Percentiles rank a stretch among this genome's conserved stretches.
phyloP scores from a whole-genome alignment of 768 basidiomycete genomes.

The Suillus clintonianus region DNA sequence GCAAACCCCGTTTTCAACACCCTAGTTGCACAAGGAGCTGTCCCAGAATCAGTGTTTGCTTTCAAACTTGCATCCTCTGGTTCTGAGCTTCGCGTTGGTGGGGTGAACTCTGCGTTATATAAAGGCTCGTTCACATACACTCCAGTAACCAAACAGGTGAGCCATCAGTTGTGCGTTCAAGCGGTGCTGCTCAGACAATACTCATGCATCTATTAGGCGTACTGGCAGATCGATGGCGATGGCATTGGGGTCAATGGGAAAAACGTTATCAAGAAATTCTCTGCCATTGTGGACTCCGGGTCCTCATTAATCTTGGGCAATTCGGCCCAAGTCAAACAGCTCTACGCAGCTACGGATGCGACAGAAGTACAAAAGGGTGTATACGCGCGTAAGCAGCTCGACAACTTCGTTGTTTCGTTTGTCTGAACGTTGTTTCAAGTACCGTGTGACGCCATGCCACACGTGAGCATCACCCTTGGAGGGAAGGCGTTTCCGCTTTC shows the following conservation, averaged over 20 bases:
- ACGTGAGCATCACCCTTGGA: constrained; percentile 35
- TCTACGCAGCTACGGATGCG: constrained; percentile 33
- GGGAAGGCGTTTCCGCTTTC: constrained; percentile 33
- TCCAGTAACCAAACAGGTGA: constrained; percentile 32
- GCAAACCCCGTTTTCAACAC: constrained; percentile 43
- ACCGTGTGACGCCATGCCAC: constrained; percentile 23
- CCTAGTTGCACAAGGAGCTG: constrained; percentile 39
- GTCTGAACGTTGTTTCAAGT: constrained; percentile 16
- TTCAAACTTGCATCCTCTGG: constrained; percentile 39
- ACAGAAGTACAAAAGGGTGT: constrained; percentile 29
- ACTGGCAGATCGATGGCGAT: constrained; percentile 21
- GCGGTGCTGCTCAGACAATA: neutral
- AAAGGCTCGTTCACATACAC: constrained; percentile 40
- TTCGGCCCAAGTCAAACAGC: constrained; percentile 28
- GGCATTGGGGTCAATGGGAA: constrained; percentile 25
- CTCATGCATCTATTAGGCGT: constrained; percentile 14
- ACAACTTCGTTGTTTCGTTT: neutral
- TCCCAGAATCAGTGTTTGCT: constrained; percentile 35
- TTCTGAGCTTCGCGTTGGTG: constrained; percentile 43
- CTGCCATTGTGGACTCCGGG: constrained; percentile 51
- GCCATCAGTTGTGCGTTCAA: constrained; percentile 1
- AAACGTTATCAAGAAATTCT: neutral
- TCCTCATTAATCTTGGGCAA: constrained; percentile 45
- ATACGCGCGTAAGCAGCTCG: constrained; percentile 30
- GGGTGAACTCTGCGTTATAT: constrained; percentile 40